A percentile compares a stretch with the other conserved stretches of the same genome.
Conservation (phyloP, 768 basidiomycete genomes). For the Mrakia gelida region DNA sequence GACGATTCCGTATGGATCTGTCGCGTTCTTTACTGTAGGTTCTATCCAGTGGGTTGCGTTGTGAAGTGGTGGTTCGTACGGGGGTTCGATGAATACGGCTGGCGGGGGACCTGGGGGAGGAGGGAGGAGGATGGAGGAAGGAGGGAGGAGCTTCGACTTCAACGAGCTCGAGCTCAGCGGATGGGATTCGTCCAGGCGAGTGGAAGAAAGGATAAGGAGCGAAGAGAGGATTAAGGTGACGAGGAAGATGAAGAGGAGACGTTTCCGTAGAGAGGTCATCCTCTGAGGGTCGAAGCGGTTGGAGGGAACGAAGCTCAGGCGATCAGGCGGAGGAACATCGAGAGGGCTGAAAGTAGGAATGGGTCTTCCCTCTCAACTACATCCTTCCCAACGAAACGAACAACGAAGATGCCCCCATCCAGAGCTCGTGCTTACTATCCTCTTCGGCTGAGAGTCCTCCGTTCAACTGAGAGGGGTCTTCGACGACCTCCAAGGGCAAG, state of each 20-base stretch:
- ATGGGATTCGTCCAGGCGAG: background rate
- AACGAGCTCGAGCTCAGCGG: background rate
- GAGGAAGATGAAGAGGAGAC: background rate
- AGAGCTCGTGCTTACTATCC: too few relatives aligned
- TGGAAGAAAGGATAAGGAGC: background rate
- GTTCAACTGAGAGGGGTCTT: background rate
- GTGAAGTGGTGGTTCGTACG: background rate
- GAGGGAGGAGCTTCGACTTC: background rate
- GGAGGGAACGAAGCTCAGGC: background rate
- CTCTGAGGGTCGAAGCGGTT: background rate
- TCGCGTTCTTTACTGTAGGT: constrained; percentile 2
- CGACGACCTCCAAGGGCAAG: background rate
- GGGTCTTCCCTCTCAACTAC: too few relatives aligned
- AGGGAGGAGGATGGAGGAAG: background rate
- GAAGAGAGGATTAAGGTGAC: background rate
- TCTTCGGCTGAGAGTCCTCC: too few relatives aligned
- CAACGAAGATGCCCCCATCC: too few relatives aligned
- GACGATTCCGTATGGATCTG: background rate
- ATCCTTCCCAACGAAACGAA: too few relatives aligned
- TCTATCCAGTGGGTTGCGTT: constrained; percentile 10
- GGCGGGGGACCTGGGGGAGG: background rate
- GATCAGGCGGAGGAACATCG: too few relatives aligned
- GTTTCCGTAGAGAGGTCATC: background rate
- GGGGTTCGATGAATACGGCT: background rate
- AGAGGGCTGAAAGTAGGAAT: too few relatives aligned